Evolutionary conservation across 768 basidiomycete species (phyloP).

Genomic region (Pleurotus tuber-regium): DNA sequence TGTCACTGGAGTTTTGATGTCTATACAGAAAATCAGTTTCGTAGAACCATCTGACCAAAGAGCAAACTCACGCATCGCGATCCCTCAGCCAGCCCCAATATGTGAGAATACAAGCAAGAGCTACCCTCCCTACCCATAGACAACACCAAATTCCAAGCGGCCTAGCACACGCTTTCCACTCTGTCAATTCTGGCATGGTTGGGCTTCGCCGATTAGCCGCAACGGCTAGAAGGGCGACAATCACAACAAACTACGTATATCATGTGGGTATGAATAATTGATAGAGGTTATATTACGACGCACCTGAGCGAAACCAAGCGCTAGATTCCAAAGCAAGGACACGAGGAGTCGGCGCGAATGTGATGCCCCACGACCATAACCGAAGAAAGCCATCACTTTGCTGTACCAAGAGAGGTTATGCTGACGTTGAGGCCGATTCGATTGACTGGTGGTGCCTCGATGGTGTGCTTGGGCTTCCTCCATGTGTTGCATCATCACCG

Average conservation of each 20-base stretch:
- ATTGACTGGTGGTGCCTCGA: not conserved
- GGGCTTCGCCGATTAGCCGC: constrained; percentile 44
- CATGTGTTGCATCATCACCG: constrained; percentile 9
- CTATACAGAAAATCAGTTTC: no score
- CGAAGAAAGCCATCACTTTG: constrained; percentile 38
- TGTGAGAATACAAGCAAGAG: constrained; percentile 39
- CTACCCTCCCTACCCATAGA: constrained; percentile 50
- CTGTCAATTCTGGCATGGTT: constrained; percentile 30
- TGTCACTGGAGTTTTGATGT: not conserved
- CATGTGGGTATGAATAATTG: not conserved
- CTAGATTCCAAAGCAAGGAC: constrained; percentile 41
- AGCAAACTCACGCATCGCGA: constrained; percentile 23
- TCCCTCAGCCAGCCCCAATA: constrained; percentile 48
- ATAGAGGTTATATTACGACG: constrained; percentile 14
- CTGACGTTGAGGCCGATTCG: constrained; percentile 18
- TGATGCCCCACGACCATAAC: constrained; percentile 50
- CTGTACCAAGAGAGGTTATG: constrained; percentile 16
- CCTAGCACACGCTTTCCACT: constrained; percentile 51
- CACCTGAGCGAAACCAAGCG: constrained; percentile 50
- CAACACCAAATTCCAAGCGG: constrained; percentile 58
- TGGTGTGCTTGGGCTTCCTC: constrained; percentile 7
- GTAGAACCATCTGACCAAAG: no score
- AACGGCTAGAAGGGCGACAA: constrained; percentile 44
- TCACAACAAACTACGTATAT: constrained; percentile 41
- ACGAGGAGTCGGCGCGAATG: constrained; percentile 46